phyloP scores from a whole-genome alignment of 768 basidiomycete species.

The Pisolithus marmoratus region DNA sequence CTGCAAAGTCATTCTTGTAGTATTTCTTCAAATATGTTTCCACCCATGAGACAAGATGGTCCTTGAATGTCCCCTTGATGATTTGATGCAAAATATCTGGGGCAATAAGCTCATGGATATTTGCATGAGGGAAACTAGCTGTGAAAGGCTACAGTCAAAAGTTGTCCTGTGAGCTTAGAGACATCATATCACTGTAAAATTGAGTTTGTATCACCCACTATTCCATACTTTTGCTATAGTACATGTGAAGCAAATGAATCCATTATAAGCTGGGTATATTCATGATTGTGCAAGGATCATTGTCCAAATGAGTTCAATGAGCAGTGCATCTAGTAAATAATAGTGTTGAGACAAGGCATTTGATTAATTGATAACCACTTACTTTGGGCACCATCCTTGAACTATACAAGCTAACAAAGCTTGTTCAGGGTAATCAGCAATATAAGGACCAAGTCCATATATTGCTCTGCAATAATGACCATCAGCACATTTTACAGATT shows the following conservation, averaged over 20 bases:
- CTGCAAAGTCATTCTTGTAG: background rate
- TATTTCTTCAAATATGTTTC: background rate
- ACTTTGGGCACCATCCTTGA: constrained; percentile 33
- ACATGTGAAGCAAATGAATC: constrained; percentile 20
- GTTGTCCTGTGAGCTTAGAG: background rate
- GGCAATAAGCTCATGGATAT: no score
- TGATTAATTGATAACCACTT: constrained; percentile 1
- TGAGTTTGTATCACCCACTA: constrained; percentile 24
- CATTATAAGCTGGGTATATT: constrained; percentile 17
- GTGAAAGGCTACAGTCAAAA: constrained; percentile 1
- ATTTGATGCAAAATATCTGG: no score
- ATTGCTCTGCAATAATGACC: constrained; percentile 24
- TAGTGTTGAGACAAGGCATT: constrained; percentile 3
- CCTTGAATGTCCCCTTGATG: no score
- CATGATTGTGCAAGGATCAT: constrained; percentile 15
- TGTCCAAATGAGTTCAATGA: constrained; percentile 18
- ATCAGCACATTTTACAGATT: constrained; percentile 23
- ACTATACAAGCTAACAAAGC: constrained; percentile 26
- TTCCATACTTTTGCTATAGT: no score
- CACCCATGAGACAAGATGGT: constrained; percentile 36
- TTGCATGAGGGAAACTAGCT: no score
- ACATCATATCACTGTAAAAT: background rate
- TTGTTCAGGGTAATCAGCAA: constrained; percentile 39
- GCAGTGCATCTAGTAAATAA: constrained; percentile 26
- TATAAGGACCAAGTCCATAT: constrained; percentile 32